Percentiles rank a stretch among this genome's conserved stretches.
Evolutionary conservation across 164 flowering plant species (phyloP).

Genomic region (Nymphaea colorata): DNA sequence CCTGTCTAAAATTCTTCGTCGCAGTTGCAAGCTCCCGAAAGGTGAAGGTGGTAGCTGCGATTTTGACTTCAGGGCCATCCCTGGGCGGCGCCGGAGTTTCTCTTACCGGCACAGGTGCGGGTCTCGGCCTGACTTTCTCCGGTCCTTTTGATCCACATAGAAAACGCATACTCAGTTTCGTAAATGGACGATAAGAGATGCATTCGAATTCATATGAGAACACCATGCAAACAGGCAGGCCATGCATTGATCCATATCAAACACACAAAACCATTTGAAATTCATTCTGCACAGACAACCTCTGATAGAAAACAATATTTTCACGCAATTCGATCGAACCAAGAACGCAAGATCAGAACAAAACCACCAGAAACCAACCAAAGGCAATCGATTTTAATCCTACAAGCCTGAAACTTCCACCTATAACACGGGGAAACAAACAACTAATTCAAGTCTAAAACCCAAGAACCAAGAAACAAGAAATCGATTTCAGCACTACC

Average conservation of each 20-base stretch:
- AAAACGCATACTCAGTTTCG: neutral
- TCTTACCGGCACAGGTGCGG: constrained; percentile 9
- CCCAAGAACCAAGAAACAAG: neutral
- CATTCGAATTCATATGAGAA: neutral
- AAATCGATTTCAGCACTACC: neutral
- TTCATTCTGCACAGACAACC: neutral
- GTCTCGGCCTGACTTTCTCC: constrained; percentile 19
- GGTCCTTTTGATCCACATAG: constrained; percentile 15
- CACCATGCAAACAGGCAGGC: neutral
- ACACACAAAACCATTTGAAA: neutral
- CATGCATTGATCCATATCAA: neutral
- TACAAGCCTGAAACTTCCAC: neutral
- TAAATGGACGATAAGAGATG: neutral
- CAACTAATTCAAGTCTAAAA: neutral
- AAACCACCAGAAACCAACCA: neutral
- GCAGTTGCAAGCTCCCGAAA: constrained; percentile 31
- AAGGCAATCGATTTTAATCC: neutral
- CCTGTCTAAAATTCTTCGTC: constrained; percentile 23
- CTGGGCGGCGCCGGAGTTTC: constrained; percentile 12
- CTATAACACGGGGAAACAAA: neutral
- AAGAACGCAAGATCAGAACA: neutral
- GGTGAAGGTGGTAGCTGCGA: constrained; percentile 25
- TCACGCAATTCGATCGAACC: neutral
- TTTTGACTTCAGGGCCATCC: constrained; percentile 18
- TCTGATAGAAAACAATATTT: neutral